These are phyloP conservation scores for Endoconidiophora laricicola DNA, from an alignment of 2,329 filamentous ascomycete genomes.

Conservation along the genomic window DNA sequence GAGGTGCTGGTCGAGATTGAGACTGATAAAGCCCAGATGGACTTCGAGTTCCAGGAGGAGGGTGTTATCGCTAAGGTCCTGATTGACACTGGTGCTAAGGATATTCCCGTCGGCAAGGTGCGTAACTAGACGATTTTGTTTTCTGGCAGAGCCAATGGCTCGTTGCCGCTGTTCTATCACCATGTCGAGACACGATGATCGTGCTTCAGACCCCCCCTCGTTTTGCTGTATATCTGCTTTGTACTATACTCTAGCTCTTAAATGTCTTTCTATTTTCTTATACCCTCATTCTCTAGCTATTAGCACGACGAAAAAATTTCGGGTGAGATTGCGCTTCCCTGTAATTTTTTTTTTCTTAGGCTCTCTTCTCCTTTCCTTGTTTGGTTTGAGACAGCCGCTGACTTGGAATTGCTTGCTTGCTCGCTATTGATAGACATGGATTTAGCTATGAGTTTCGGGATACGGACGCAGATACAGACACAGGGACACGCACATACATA, in stretches of 20 bases:
- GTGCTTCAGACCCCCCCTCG: no score
- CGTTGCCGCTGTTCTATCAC: no score
- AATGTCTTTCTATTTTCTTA: no score
- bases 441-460: no score
- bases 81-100: conserved; percentile 85
- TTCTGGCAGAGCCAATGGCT: no score
- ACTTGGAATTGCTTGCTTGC: background rate
- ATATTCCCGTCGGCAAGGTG: conserved; percentile 86
- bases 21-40: conserved; percentile 99
- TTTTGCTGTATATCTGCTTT: no score
- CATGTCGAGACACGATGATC: no score
- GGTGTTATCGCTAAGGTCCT: conserved; percentile 88
- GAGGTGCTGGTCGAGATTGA: conserved; percentile 97
- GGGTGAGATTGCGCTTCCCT: no score
- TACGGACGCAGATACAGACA: background rate
- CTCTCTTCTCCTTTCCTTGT: background rate
- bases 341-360: background rate
- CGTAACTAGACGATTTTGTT: conserved; percentile 24
- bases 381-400: background rate
- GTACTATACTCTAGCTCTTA: no score
- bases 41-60: conserved; percentile 99
- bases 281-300: no score
- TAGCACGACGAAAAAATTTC: no score
- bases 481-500: background rate
- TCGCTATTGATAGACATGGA: background rate